A percentile compares a stretch with the other conserved stretches of the same genome.
Evolutionary conservation across 2,329 filamentous ascomycete species (phyloP).

Genomic region (Davidsoniella virescens): DNA sequence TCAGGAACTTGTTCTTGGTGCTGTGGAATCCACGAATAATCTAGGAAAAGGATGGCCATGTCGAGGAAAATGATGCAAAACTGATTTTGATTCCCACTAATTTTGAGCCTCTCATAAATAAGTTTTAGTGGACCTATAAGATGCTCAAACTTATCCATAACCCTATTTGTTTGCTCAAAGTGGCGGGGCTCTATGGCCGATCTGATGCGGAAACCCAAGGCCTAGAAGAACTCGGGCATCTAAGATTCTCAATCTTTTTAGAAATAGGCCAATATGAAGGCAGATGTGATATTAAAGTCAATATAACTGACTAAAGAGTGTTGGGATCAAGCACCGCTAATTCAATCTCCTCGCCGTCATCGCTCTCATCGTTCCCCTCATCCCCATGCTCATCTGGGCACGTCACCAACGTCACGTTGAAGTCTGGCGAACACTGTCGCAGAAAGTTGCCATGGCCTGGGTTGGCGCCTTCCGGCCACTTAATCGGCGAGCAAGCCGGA

Average conservation of each 20-base stretch:
- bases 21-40: too few species aligned
- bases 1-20: too few species aligned
- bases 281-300: too few species aligned
- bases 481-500: slow-evolving; percentile 21
- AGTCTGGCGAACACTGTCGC: slow-evolving; percentile 2
- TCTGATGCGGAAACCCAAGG: slow-evolving; percentile 5
- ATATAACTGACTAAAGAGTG: background rate
- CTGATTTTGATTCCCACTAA: too few species aligned
- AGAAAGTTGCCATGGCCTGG: slow-evolving; percentile 23
- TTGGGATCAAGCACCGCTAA: background rate
- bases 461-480: slow-evolving; percentile 21
- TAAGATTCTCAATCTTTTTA: too few species aligned
- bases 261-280: too few species aligned
- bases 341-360: background rate
- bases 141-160: slow-evolving; percentile 7
- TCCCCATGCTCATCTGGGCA: background rate
- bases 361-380: background rate
- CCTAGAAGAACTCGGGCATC: too few species aligned
- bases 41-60: background rate
- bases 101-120: background rate
- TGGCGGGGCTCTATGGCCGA: background rate
- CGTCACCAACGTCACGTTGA: slow-evolving; percentile 2
- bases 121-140: background rate
- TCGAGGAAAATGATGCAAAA: too few species aligned
- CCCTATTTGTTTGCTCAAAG: background rate